Evolutionary conservation across 1,284 basidiomycete genomes (phyloP), one percentile per base, ranked within the genome.

Genomic region (Tremellales sp.): DNA sequence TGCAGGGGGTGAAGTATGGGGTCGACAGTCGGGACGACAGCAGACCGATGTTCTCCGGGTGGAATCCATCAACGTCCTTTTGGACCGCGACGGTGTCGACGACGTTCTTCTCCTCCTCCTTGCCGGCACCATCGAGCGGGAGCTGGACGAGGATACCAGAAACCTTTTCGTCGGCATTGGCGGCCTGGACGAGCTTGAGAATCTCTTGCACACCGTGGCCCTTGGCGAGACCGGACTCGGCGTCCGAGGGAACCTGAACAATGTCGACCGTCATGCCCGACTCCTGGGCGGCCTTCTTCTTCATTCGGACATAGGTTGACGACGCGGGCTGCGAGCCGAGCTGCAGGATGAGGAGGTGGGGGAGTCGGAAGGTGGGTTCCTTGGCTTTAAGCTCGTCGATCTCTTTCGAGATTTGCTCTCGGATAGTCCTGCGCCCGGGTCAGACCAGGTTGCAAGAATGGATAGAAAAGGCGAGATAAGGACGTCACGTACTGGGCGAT

Each of bases 1-100:
- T 99, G 77, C 95, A 98, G 19, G 95, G 94, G 8, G 84, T 78
- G 74, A 97, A 97, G 50, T 94, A 79, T 24, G 95, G 95, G 24
- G 83, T 83, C 25, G 87, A 85, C 38, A 92, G 87, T 60, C 92
- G 85, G 50, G 91, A 95, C 38, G 87, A 85, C 40, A 99, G 81
- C 60, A 92, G 86, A 24, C 95, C 95, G 60, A 98, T 97, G 75
- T 98, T 99, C 74, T 97, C 94, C 5, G 94, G 91, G 76, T 97
- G 92, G 79, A 99, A 99, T 43, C 94, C 95, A 73, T 99, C 95
- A 50, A 98, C 87, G 64, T 99, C 95, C 76, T 99, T 99, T 68
- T 84, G 80, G 13, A 92, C 90, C 54, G 83, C 85, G 58, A 99
- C 83, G n/a, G 89, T 84, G 74, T 97, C 94, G 33, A 93, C 95